phyloP scores from a whole-genome alignment of 331 rosid genomes.

The Pyracantha coccinea region DNA sequence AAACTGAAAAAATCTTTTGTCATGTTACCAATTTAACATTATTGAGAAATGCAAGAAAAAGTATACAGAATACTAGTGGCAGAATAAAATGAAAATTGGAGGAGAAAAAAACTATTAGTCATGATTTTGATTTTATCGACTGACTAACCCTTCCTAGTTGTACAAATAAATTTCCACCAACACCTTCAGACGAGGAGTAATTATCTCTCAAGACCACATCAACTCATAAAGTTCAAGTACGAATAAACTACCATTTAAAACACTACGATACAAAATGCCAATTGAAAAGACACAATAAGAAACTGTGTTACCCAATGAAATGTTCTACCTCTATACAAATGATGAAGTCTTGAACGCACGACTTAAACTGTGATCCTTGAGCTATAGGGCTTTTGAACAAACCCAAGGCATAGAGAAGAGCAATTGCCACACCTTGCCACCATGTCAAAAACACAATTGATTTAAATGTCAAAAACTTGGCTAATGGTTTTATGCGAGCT shows the following conservation, averaged over 20 bases:
- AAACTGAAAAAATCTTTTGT: not conserved
- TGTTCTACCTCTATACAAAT: slow-evolving; percentile 88
- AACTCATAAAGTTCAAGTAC: not conserved
- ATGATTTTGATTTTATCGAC: not conserved
- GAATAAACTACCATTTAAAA: not conserved
- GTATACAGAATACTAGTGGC: not conserved
- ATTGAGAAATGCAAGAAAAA: not conserved
- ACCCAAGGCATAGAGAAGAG: slow-evolving; percentile 74
- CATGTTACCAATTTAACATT: not conserved
- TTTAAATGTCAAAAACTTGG: slow-evolving; percentile 91
- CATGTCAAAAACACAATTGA: slow-evolving; percentile 97
- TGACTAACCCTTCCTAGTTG: not conserved
- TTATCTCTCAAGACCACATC: not conserved
- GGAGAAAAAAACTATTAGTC: not conserved
- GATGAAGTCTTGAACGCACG: slow-evolving; percentile 97
- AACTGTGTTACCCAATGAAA: not conserved
- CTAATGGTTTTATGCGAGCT: slow-evolving; percentile 90
- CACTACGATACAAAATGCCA: not conserved
- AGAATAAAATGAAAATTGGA: not conserved
- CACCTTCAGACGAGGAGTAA: not conserved
- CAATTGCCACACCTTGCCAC: slow-evolving; percentile 99
- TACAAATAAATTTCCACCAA: not conserved
- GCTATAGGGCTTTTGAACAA: slow-evolving; percentile 92
- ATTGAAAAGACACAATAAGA: not conserved
- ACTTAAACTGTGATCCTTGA: slow-evolving; percentile 80